These are phyloP conservation scores for Castanospermum australe DNA, from an alignment of 306 rosid species.

Conservation along the genomic window DNA sequence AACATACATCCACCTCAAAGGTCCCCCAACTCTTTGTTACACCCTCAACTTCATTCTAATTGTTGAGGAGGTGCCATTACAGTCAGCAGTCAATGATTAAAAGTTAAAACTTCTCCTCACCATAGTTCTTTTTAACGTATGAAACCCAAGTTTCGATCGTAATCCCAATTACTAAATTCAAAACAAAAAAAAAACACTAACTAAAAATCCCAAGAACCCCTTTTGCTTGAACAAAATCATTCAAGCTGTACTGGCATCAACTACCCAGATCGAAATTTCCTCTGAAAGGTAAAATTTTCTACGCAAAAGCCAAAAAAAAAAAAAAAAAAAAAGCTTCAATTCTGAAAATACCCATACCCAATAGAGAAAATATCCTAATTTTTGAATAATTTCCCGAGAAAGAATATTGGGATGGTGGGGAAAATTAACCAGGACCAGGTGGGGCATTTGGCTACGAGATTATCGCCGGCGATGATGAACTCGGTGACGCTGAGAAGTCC, in stretches of 20 bases:
- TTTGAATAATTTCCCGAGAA: background rate
- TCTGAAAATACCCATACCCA: background rate
- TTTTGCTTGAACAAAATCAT: background rate
- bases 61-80: too few relatives aligned
- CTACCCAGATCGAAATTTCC: background rate
- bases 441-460: slow-evolving; percentile 96
- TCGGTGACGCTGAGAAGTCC: slow-evolving; percentile 97
- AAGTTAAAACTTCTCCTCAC: too few relatives aligned
- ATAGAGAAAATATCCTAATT: background rate
- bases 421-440: slow-evolving; percentile 94
- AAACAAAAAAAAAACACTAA: too few relatives aligned
- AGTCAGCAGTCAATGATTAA: too few relatives aligned
- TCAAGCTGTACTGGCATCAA: background rate
- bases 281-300: background rate
- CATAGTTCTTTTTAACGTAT: too few relatives aligned
- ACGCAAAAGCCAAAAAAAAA: too few relatives aligned
- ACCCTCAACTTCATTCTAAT: too few relatives aligned
- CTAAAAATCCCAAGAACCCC: too few relatives aligned
- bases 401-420: background rate
- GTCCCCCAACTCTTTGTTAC: background rate
- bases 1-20: background rate
- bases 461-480: slow-evolving; percentile 86
- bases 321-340: background rate
- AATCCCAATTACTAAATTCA: too few relatives aligned
- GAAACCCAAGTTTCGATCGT: too few relatives aligned